phyloP scores from a whole-genome alignment of 257 asterid species.

The Ballota nigra region DNA sequence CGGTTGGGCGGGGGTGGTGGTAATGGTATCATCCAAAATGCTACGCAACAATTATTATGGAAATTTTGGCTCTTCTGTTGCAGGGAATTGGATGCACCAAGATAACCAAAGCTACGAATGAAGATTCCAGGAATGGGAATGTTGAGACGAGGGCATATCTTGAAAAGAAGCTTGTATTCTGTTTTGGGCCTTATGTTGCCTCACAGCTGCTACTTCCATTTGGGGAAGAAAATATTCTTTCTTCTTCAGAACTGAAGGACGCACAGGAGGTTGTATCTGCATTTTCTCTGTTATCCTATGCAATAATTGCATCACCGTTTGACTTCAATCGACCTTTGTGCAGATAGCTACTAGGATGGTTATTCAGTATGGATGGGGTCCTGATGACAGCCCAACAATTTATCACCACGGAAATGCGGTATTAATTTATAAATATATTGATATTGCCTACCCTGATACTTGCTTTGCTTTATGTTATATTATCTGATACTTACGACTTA shows the following conservation, averaged over 20 bases:
- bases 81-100: constrained; percentile 98
- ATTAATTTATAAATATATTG: constrained; percentile 29
- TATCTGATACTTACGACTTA: background rate
- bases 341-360: constrained; percentile 98
- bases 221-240: constrained; percentile 92
- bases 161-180: constrained; percentile 91
- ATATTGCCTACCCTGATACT: background rate
- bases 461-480: background rate
- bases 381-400: constrained; percentile 79
- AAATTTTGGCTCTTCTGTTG: constrained; percentile 26
- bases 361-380: constrained; percentile 95
- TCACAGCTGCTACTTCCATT: constrained; percentile 86
- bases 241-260: constrained; percentile 72
- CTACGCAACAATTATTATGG: background rate
- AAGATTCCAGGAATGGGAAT: constrained; percentile 60
- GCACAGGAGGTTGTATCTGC: constrained; percentile 74
- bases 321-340: constrained; percentile 26
- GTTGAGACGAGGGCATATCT: constrained; percentile 87
- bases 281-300: constrained; percentile 15
- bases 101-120: constrained; percentile 71
- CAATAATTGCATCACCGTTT: constrained; percentile 12
- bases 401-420: constrained; percentile 92
- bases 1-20: background rate
- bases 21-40: background rate
- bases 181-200: constrained; percentile 91